A percentile compares a stretch with the other conserved stretches of the same genome.
phyloP scores from a whole-genome alignment of 2,329 filamentous ascomycete genomes.

The Aspergillus ibericus region DNA sequence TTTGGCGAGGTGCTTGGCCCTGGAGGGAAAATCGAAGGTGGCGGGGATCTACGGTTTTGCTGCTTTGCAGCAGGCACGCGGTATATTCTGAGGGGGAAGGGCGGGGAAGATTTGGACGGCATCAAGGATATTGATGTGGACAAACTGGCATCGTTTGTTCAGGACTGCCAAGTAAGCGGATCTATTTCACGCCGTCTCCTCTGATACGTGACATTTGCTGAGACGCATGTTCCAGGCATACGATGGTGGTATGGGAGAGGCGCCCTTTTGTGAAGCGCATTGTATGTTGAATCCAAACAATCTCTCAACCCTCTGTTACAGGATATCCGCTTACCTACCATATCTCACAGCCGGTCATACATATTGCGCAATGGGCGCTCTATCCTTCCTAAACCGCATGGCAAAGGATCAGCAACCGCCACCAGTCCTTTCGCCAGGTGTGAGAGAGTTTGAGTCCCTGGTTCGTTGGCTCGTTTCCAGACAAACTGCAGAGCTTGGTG shows the following conservation, averaged over 20 bases:
- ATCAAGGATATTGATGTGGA: constrained; percentile 74
- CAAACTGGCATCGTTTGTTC: constrained; percentile 68
- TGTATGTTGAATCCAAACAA: constrained; percentile 50
- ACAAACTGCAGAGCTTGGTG: constrained; percentile 61
- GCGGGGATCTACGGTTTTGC: constrained; percentile 82
- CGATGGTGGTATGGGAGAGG: constrained; percentile 81
- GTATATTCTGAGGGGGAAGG: constrained; percentile 72
- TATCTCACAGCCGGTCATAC: constrained; percentile 72
- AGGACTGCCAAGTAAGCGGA: constrained; percentile 57
- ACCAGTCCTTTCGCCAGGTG: constrained; percentile 28
- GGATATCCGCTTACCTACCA: constrained; percentile 15
- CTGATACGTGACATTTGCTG: constrained; percentile 23
- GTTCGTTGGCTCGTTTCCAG: constrained; percentile 62
- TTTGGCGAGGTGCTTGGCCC: constrained; percentile 80
- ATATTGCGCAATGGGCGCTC: constrained; percentile 79
- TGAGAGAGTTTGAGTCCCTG: constrained; percentile 36
- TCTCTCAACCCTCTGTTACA: not conserved
- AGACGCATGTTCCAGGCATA: constrained; percentile 59
- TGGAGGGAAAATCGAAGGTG: constrained; percentile 66
- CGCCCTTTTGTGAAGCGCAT: constrained; percentile 77
- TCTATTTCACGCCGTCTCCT: not conserved
- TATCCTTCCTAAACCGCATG: constrained; percentile 71
- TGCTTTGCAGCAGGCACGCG: constrained; percentile 80
- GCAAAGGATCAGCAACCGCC: constrained; percentile 34
- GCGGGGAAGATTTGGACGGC: constrained; percentile 54